Percentiles rank a stretch among this genome's conserved stretches.
Conservation (phyloP, 2,329 filamentous ascomycete genomes). For the Alternaria postmessia region DNA sequence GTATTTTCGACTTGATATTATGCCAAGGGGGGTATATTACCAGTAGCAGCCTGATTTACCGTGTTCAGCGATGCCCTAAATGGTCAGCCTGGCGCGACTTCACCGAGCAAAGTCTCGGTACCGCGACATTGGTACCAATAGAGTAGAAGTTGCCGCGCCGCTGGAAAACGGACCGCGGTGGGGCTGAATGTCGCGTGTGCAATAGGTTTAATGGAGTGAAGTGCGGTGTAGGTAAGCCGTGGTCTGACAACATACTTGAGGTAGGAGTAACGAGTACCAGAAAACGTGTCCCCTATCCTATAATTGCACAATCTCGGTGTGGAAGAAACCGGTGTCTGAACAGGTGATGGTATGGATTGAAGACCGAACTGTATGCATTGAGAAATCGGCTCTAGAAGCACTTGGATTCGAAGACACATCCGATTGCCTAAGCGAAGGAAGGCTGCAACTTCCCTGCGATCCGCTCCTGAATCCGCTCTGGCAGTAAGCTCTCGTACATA, state of each 20-base stretch:
- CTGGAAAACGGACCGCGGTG: neutral
- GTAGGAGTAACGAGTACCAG: neutral
- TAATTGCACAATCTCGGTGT: neutral
- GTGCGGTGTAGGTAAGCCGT: slow-evolving; percentile 4
- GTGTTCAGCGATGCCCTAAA: neutral
- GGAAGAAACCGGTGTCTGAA: neutral
- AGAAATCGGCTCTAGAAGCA: neutral
- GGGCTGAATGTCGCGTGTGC: neutral
- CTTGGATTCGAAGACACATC: too few species aligned
- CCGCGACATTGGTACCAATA: neutral
- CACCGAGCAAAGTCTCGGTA: slow-evolving; percentile 3
- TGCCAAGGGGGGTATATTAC: slow-evolving; percentile 21
- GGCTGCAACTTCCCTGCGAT: slow-evolving; percentile 49
- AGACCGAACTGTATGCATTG: neutral
- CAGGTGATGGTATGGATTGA: neutral
- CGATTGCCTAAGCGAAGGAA: slow-evolving; percentile 32
- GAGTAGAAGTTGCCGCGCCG: neutral
- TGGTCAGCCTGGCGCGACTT: slow-evolving; percentile 12
- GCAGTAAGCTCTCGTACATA: slow-evolving; percentile 63
- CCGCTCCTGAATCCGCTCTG: slow-evolving; percentile 58
- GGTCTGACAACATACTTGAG: neutral
- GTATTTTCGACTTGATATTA: neutral
- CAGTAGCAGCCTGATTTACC: neutral
- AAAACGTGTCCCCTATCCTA: neutral
- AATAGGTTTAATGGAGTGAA: neutral